Evolutionary conservation across 306 rosid genomes (phyloP).

Genomic region (Dryas drummondii): DNA sequence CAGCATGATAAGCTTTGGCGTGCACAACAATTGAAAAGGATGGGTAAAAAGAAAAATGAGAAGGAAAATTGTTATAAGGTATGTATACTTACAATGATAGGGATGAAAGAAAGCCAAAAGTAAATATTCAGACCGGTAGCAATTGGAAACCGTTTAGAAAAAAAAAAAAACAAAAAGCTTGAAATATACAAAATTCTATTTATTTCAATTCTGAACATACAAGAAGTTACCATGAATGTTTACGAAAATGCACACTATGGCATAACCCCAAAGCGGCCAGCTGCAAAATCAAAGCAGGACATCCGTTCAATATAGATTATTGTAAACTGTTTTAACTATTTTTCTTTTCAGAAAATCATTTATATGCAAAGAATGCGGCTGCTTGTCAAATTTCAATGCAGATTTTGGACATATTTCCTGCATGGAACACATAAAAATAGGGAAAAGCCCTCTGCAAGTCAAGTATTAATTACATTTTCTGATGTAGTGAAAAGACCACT

Average conservation of each 20-base stretch:
- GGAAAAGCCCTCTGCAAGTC: background rate
- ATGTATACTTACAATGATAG: constrained; percentile 71
- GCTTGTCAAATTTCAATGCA: background rate
- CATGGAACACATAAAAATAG: background rate
- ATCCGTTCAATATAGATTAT: background rate
- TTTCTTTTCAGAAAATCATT: background rate
- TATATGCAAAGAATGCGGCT: background rate
- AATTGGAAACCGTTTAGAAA: constrained; percentile 30
- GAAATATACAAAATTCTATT: background rate
- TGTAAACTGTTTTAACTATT: background rate
- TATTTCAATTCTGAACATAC: constrained; percentile 5
- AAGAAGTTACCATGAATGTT: constrained; percentile 72
- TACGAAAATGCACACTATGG: constrained; percentile 82
- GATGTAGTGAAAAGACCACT: background rate
- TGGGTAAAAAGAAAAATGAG: background rate
- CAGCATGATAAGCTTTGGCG: constrained; percentile 82
- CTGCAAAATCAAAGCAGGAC: constrained; percentile 42
- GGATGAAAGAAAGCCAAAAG: constrained; percentile 97
- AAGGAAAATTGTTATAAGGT: background rate
- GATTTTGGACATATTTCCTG: background rate
- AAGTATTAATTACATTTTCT: background rate
- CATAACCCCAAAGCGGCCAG: constrained; percentile 91
- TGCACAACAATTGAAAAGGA: constrained; percentile 29
- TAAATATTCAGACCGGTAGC: constrained; percentile 77
- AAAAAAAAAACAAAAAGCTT: background rate